Percentiles rank a stretch among this genome's conserved stretches.
Evolutionary conservation across 1,284 basidiomycete species (phyloP).

Genomic region (Neolentinus lepideus): DNA sequence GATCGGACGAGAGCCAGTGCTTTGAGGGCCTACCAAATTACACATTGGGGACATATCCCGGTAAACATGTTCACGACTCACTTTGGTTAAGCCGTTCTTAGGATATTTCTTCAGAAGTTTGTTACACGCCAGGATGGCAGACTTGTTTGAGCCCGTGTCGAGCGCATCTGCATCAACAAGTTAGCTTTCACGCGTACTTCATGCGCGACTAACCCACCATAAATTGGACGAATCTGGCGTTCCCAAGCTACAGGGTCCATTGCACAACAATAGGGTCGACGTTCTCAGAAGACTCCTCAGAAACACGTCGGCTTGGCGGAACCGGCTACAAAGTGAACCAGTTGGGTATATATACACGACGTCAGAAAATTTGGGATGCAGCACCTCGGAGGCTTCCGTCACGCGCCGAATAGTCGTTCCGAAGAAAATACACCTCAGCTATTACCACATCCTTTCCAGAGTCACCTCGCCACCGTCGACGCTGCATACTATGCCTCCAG

Average conservation of each 20-base stretch:
- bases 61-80: slow-evolving; percentile 19
- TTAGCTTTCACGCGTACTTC: neutral
- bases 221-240: slow-evolving; percentile 74
- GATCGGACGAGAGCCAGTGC: slow-evolving; percentile 74
- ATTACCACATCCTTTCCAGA: neutral
- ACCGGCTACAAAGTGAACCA: neutral
- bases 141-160: slow-evolving; percentile 79
- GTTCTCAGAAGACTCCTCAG: neutral
- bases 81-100: slow-evolving; percentile 67
- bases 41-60: neutral
- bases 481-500: slow-evolving; percentile 3
- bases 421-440: too few relatives aligned
- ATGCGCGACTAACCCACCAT: slow-evolving; percentile 42
- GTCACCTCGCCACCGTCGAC: neutral
- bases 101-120: slow-evolving; percentile 80
- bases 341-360: neutral
- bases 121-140: slow-evolving; percentile 76
- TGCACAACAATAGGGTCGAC: slow-evolving; percentile 2
- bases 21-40: slow-evolving; percentile 63
- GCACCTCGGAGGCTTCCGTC: neutral
- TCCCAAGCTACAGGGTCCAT: slow-evolving; percentile 50
- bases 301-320: too few relatives aligned
- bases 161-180: slow-evolving; percentile 54
- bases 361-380: neutral
- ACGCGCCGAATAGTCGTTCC: neutral